Evolutionary conservation across 805 yeast species (phyloP), one percentile per base, ranked within the genome.

Genomic region (Yamadazyma philogaea): DNA sequence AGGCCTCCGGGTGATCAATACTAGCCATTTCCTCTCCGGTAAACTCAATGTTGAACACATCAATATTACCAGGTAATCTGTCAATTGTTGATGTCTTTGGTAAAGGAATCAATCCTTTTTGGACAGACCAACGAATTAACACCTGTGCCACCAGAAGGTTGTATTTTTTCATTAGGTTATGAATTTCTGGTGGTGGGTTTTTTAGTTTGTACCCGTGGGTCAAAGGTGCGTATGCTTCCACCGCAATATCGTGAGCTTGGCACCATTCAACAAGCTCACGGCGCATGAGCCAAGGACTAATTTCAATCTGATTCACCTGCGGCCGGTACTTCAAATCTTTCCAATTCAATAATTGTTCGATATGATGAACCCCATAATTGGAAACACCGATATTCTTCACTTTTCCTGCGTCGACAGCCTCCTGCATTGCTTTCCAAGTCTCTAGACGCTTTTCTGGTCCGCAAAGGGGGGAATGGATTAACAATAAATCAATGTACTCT

Each of bases 401-500:
- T 36, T 55, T 61, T 12, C 84, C 84, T 6, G 61, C 57, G 20
- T 60, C 73, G 7, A 75, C 81, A 4, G 74, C 74, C 42, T 79
- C 78, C 57, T 81, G 79, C 52, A 81, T 63, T 4, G 81, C 82
- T 42, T 61, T 56, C 72, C 78, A 82, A 4, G 78, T 66, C 36
- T 71, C 77, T 28, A 76, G 61, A 39, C 84, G 58, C 41, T 60
- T 60, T 43, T 50, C 60, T 46, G 58, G 59, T 18, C 71, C 69
- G 4, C 72, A 65, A 39, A 60, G 60, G 5, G 85, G 84, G 40
- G 79, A 70, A 54, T 80, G 85, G 49, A 87, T 80, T 53, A 87
- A 66, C 34, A 82, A 61, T 45, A 87, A 63, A 56, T 87, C 95
- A 47, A 87, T 84, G 55, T 85, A 86, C n/a, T 70, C 76, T 37